Conservation (phyloP, 2,329 filamentous ascomycete species). For the Aspergillus alliaceus region DNA sequence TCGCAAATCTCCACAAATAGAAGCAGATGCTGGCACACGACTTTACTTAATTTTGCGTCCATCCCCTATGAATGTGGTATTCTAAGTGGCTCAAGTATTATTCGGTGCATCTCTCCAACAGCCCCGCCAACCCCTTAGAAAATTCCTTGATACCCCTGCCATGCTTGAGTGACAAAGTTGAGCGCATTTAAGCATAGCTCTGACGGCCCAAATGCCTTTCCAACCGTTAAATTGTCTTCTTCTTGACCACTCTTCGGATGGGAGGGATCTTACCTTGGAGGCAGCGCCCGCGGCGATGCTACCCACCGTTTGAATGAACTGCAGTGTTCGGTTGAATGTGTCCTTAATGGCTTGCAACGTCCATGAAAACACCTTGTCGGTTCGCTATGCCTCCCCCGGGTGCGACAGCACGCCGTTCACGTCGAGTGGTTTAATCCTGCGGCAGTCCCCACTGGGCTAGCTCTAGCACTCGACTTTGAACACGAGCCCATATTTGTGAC, state of each 20-base stretch:
- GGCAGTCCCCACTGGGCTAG: background rate
- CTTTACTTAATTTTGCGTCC: constrained; percentile 16
- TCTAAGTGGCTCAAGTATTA: constrained; percentile 17
- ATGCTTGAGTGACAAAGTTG: constrained; percentile 20
- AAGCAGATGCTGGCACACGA: constrained; percentile 20
- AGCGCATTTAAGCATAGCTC: constrained; percentile 24
- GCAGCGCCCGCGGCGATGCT: constrained; percentile 13
- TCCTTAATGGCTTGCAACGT: constrained; percentile 3
- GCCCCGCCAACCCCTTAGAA: constrained; percentile 19
- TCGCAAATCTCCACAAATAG: constrained; percentile 23
- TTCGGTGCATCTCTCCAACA: constrained; percentile 16
- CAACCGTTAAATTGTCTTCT: background rate
- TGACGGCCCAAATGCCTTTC: constrained; percentile 19
- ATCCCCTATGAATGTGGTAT: constrained; percentile 19
- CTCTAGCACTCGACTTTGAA: background rate
- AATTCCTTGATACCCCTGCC: constrained; percentile 19
- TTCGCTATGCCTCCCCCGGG: constrained; percentile 11
- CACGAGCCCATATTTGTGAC: background rate
- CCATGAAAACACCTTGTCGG: background rate
- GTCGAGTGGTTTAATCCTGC: background rate
- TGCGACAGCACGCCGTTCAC: background rate
- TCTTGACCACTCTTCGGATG: background rate
- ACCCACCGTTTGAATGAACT: constrained; percentile 16
- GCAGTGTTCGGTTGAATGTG: constrained; percentile 15
- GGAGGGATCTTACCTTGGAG: constrained; percentile 7